Base-by-base conservation (phyloP, 176 grass and related monocot species). In the Ananas comosus region DNA sequence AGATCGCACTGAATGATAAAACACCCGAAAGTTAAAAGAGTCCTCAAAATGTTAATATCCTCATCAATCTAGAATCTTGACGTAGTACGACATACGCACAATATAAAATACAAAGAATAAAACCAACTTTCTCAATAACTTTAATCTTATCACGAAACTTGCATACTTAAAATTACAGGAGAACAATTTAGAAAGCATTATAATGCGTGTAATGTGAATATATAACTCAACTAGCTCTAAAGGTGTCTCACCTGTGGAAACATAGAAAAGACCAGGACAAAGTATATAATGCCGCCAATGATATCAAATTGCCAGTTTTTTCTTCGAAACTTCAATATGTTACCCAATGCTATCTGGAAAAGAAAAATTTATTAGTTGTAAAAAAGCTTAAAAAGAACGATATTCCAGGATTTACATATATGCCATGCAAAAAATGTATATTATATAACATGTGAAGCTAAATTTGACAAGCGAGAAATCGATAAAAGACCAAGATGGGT, bases 251-350 rank as follows among this genome's bases (percentile, higher is more conserved):
- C 94, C 94, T 99, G 94, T 23, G 87, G 89, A 82, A 99, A 93
- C 94, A 99, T 93, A 48, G 94, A 99, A 80, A 93, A 93, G 61
- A 93, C 89, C 74, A 99, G 72, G 65, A 99, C 65, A 10, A 99
- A 99, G 81, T 99, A 99, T 49, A 93, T 86, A 79, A 87, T 82
- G 63, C 94, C 94, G 77, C 94, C 94, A 73, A 99, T 99, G n/a
- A 99, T 70, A 79, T 99, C 94, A 82, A 99, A 99, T 73, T 99
- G 94, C 94, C 94, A 99, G 74, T 99, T 99, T 85, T 99, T 99
- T 69, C 80, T 88, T 69, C 94, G 70, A 24, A 99, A 99, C 67
- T 99, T 99, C 77, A 92, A 74, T 72, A 99, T 99, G 76, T 99
- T 99, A 51, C 87, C 94, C 77, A 99, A 87, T 64, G 94, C 89